Evolutionary conservation across 371 early-diverging fungal genomes (phyloP).

Genomic region (Blakeslea trispora): DNA sequence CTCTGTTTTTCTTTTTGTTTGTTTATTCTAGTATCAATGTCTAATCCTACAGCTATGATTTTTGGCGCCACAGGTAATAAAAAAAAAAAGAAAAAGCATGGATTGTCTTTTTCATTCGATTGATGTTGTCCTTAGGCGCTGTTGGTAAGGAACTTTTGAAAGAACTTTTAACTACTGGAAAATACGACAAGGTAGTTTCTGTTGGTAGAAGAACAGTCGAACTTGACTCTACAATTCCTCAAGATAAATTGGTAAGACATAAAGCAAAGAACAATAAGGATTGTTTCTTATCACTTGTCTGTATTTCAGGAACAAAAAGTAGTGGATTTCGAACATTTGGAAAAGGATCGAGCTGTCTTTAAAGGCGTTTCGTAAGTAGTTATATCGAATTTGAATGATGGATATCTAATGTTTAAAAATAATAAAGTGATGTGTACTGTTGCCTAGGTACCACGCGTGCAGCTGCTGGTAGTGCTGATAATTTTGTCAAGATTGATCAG

Average conservation of each 20-base stretch:
- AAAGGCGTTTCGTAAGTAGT: slow-evolving; percentile 44
- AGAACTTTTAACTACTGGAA: slow-evolving; percentile 59
- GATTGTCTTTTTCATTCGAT: no score
- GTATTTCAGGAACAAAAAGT: slow-evolving; percentile 46
- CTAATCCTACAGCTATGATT: slow-evolving; percentile 14
- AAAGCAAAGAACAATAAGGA: no score
- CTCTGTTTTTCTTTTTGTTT: slow-evolving; percentile 3
- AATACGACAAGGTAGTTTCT: slow-evolving; percentile 63
- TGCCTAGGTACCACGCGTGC: slow-evolving; percentile 57
- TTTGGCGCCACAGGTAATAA: slow-evolving; percentile 31
- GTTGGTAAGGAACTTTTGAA: slow-evolving; percentile 70
- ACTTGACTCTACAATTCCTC: slow-evolving; percentile 54
- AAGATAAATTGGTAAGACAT: slow-evolving; percentile 55
- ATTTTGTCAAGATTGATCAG: slow-evolving; percentile 74
- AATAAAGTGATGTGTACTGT: slow-evolving; percentile 21
- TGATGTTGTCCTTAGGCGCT: no score
- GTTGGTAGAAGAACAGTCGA: slow-evolving; percentile 60
- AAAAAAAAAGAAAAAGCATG: neutral
- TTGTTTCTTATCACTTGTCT: no score
- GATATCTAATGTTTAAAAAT: neutral
- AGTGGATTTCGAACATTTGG: slow-evolving; percentile 53
- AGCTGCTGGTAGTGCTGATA: slow-evolving; percentile 66
- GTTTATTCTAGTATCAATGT: neutral
- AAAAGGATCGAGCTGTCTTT: slow-evolving; percentile 37
- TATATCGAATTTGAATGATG: neutral